These are phyloP conservation scores for Lenzites betulinus DNA, from an alignment of 768 basidiomycete species.

Conservation along the genomic window DNA sequence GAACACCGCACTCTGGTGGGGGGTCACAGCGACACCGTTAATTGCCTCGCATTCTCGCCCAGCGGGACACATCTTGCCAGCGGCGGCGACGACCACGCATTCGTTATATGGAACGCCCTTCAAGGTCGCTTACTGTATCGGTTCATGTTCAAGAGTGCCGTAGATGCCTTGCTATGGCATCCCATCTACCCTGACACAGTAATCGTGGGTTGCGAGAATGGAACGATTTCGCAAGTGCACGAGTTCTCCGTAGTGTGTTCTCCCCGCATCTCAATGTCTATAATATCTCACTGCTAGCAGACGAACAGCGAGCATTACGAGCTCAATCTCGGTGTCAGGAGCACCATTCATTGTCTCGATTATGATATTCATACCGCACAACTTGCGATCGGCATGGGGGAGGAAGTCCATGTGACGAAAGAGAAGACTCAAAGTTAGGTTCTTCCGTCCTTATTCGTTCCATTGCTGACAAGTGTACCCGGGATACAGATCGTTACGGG, in stretches of 20 bases:
- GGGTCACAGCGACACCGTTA: conserved; percentile 4
- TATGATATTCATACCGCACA: not conserved
- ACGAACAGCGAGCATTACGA: not conserved
- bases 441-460: too few species aligned
- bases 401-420: not conserved
- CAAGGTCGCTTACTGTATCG: not conserved
- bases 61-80: not conserved
- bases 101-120: not conserved
- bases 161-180: not conserved
- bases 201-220: not conserved
- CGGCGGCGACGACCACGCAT: not conserved
- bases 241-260: not conserved
- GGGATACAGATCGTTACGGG: too few species aligned
- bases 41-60: not conserved
- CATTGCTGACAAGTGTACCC: too few species aligned
- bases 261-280: not conserved
- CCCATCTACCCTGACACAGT: not conserved
- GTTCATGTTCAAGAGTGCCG: not conserved
- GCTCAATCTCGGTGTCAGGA: not conserved
- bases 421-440: too few species aligned
- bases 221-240: not conserved
- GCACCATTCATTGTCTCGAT: not conserved
- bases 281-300: not conserved
- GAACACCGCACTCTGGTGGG: not conserved
- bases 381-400: not conserved